Conservation (phyloP, 495 filamentous ascomycete species). For the Massariosphaeria phaeospora region DNA sequence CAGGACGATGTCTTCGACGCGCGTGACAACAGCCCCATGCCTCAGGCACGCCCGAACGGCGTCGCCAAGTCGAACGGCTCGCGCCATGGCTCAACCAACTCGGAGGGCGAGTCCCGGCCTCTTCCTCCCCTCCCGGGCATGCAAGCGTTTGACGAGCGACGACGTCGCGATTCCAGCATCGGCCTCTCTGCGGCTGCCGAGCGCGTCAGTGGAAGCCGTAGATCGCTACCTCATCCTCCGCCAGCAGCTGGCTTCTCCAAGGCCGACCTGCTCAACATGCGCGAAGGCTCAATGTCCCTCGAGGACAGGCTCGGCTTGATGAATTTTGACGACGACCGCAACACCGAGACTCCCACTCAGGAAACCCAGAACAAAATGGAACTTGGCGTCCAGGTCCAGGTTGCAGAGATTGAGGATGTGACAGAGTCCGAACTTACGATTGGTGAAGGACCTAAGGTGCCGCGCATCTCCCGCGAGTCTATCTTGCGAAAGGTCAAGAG, state of each 20-base stretch:
- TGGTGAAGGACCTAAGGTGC: slow-evolving; percentile 39
- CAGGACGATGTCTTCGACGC: slow-evolving; percentile 67
- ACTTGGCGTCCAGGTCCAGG: slow-evolving; percentile 22
- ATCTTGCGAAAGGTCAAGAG: slow-evolving; percentile 82
- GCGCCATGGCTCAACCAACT: slow-evolving; percentile 46
- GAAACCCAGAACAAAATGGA: slow-evolving; percentile 26
- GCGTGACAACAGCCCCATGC: slow-evolving; percentile 58
- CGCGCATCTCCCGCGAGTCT: slow-evolving; percentile 85
- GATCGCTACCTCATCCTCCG: slow-evolving; percentile 63
- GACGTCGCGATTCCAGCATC: slow-evolving; percentile 40
- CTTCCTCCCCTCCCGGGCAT: slow-evolving; percentile 39
- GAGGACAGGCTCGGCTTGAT: slow-evolving; percentile 78
- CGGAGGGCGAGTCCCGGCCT: slow-evolving; percentile 37
- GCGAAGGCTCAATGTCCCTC: slow-evolving; percentile 64
- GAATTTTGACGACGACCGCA: slow-evolving; percentile 59
- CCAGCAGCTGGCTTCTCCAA: slow-evolving; percentile 58
- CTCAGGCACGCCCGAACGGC: slow-evolving; percentile 41
- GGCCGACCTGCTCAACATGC: slow-evolving; percentile 64
- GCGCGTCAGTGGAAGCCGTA: slow-evolving; percentile 53
- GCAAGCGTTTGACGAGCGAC: slow-evolving; percentile 19
- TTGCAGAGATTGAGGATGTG: slow-evolving; percentile 23
- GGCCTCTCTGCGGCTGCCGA: slow-evolving; percentile 58
- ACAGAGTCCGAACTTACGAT: slow-evolving; percentile 28
- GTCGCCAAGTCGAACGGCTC: slow-evolving; percentile 47
- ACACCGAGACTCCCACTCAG: slow-evolving; percentile 28